These are phyloP conservation scores for Salvia hispanica DNA, from an alignment of 257 asterid genomes.

Conservation along the genomic window DNA sequence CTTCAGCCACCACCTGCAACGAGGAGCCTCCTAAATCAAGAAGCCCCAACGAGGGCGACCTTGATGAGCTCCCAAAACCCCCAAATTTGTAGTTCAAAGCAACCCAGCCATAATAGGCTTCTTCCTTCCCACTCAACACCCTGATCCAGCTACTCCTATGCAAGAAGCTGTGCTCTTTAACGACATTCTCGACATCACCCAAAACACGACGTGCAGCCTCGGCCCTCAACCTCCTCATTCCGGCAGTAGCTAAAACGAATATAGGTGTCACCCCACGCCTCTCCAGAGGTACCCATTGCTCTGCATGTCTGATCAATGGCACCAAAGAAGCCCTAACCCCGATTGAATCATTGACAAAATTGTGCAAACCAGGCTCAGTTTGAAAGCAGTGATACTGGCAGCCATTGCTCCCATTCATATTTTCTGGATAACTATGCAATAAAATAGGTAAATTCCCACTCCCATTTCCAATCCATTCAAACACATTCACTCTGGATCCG, in stretches of 20 bases:
- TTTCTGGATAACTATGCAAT: constrained; percentile 57
- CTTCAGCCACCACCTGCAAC: constrained; percentile 78
- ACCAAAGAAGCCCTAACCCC: constrained; percentile 58
- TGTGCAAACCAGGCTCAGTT: constrained; percentile 77
- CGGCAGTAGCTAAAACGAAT: constrained; percentile 78
- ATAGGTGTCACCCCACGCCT: constrained; percentile 55
- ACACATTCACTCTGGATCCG: constrained; percentile 76
- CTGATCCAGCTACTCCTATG: constrained; percentile 59
- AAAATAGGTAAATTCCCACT: constrained; percentile 57
- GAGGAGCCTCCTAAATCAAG: constrained; percentile 93
- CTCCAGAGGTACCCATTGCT: constrained; percentile 58
- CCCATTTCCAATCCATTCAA: constrained; percentile 53
- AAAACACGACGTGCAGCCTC: constrained; percentile 45
- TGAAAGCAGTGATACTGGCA: constrained; percentile 81
- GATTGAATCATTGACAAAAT: constrained; percentile 52
- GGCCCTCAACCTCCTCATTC: constrained; percentile 65
- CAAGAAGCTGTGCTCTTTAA: constrained; percentile 53
- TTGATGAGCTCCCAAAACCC: constrained; percentile 43
- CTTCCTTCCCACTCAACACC: constrained; percentile 82
- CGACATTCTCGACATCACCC: constrained; percentile 49
- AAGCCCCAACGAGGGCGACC: constrained; percentile 60
- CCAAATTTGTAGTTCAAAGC: constrained; percentile 74
- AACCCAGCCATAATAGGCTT: constrained; percentile 84
- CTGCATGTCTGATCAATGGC: constrained; percentile 70
- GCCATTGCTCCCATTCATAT: constrained; percentile 46